A percentile compares a stretch with the other conserved stretches of the same genome.
phyloP scores from a whole-genome alignment of 2,329 filamentous ascomycete genomes.

The Bretziella fagacearum region DNA sequence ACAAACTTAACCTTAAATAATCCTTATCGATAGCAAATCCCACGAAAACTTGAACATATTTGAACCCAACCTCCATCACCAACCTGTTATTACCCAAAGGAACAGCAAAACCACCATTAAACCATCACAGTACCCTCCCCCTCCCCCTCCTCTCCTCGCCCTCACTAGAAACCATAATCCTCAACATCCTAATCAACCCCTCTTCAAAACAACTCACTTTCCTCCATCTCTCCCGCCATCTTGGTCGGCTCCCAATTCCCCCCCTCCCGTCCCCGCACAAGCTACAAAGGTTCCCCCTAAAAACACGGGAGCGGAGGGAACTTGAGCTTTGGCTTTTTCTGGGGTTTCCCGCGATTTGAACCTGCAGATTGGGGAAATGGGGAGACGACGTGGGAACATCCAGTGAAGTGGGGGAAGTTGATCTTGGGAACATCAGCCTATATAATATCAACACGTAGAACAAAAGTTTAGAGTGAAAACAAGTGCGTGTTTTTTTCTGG shows the following conservation, averaged over 20 bases:
- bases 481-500: conserved; percentile 9
- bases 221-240: neutral
- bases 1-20: neutral
- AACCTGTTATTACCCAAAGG: no score
- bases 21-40: neutral
- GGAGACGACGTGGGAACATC: no score
- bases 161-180: no score
- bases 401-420: no score
- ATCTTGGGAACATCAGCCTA: neutral
- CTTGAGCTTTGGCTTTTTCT: neutral
- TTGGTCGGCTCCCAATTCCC: neutral
- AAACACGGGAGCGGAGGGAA: neutral
- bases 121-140: no score
- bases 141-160: no score
- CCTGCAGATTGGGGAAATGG: neutral
- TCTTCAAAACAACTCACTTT: neutral
- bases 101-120: no score
- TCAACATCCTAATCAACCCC: neutral
- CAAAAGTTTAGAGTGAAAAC: conserved; percentile 3
- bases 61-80: neutral
- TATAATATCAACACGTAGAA: no score
- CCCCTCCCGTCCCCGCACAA: neutral
- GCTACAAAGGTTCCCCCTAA: neutral
- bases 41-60: neutral
- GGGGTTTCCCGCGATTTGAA: neutral